These are phyloP conservation scores for Trametes gibbosa DNA, from an alignment of 768 basidiomycete genomes.

Conservation along the genomic window DNA sequence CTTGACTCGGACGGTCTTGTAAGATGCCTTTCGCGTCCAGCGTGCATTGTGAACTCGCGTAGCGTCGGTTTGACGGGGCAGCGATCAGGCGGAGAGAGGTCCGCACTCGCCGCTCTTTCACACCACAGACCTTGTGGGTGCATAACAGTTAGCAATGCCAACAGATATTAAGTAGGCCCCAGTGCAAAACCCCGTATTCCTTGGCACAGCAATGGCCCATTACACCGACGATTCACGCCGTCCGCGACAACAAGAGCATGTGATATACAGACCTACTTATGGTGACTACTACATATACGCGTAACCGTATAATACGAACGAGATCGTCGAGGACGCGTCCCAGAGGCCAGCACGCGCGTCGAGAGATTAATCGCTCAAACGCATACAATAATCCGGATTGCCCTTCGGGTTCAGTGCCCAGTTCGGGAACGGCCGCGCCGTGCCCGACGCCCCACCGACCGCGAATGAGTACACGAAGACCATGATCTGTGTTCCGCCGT, in stretches of 20 bases:
- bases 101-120: too few relatives aligned
- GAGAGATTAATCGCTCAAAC: slow-evolving; percentile 1
- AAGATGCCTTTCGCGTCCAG: too few relatives aligned
- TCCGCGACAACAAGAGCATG: neutral
- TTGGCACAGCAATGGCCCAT: too few relatives aligned
- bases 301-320: neutral
- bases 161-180: too few relatives aligned
- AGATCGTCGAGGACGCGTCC: neutral
- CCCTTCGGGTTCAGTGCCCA: slow-evolving; percentile 28
- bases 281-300: neutral
- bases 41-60: too few relatives aligned
- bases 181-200: too few relatives aligned
- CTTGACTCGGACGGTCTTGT: too few relatives aligned
- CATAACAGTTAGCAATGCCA: too few relatives aligned
- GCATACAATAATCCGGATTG: slow-evolving; percentile 27
- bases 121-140: too few relatives aligned
- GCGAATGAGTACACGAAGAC: slow-evolving; percentile 31
- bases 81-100: too few relatives aligned
- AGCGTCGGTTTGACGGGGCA: too few relatives aligned
- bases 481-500: slow-evolving; percentile 50
- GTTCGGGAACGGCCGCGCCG: slow-evolving; percentile 18
- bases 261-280: neutral
- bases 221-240: too few relatives aligned
- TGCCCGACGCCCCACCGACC: slow-evolving; percentile 24
- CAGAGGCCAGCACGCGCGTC: neutral